Evolutionary conservation across 306 rosid species (phyloP), one percentile per base, ranked within the genome.

Genomic region (Medicago truncatula): DNA sequence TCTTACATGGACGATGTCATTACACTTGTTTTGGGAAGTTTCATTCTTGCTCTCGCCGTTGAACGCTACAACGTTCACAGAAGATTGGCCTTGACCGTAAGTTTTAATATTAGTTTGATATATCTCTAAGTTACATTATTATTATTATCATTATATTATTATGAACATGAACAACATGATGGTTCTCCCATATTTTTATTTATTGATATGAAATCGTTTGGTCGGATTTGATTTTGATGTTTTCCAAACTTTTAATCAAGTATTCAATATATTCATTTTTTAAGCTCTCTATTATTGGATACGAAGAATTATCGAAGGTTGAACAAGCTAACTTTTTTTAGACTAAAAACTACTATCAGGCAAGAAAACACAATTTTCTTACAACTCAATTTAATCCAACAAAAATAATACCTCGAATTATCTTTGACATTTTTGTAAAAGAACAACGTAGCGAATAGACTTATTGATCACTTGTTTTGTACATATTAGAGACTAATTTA

Each of bases 21-120:
- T 21, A 81, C 94, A 0, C 90, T 90, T 0, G 92, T 92, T 28
- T 74, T 92, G 3, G 97, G 97, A 16, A 92, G 96, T 74, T 92
- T 92, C 77, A 87, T 92, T 0, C 88, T 92, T 15, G 97, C 92
- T 17, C 88, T 92, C 7, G 96, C 97, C 6, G 97, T 92, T 8
- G 96, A 92, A 80, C 96, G 92, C 78, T 92, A 92, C 76, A 90
- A 92, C 85, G 83, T 92, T 0, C 97, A 92, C 39, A 69, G 85
- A 72, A 84, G 97, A 87, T 79, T 92, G 65, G 96, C 97, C 68
- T 85, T 92, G 67, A 90, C 87, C 3, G 97, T 43, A 2, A 43
- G 56, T 43, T 39, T 41, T 20, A 56, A 20, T 17, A 20, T 6
- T 50, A 7, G n/a, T n/a, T n/a, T 16, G 7, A 16, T 15, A 14